phyloP scores from a whole-genome alignment of 345 rosid genomes.

The Salix purpurea region DNA sequence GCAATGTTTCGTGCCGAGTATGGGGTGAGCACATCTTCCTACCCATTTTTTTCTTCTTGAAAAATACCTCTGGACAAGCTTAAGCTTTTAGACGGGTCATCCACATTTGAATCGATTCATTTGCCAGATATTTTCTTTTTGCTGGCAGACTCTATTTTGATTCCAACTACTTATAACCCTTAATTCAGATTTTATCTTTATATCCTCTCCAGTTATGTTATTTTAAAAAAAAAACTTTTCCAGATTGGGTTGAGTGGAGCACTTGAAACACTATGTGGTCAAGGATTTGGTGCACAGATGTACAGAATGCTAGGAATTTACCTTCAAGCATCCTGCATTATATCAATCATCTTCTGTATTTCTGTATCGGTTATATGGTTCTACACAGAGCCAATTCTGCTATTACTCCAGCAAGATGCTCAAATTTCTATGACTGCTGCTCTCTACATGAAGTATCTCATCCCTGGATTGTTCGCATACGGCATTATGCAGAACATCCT shows the following conservation, averaged over 20 bases:
- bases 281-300: conserved; percentile 15
- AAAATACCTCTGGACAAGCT: no score
- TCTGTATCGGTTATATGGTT: conserved; percentile 8
- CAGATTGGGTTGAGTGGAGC: conserved; percentile 16
- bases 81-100: no score
- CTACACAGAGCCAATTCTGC: conserved; percentile 15
- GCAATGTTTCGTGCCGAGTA: no score
- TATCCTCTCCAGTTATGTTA: background rate
- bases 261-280: conserved; percentile 20
- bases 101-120: no score
- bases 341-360: conserved; percentile 9
- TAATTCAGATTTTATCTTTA: no score
- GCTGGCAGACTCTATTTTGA: no score
- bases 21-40: no score
- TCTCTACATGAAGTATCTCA: conserved; percentile 20
- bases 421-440: conserved; percentile 3
- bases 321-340: conserved; percentile 15
- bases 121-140: no score
- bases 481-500: conserved; percentile 21
- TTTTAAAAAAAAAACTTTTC: background rate
- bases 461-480: conserved; percentile 22
- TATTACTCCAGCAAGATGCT: conserved; percentile 15
- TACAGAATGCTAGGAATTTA: conserved; percentile 16
- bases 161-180: no score
- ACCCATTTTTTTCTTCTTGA: no score